A percentile compares a stretch with the other conserved stretches of the same genome.
Conservation (phyloP, 768 basidiomycete species). For the Leccinellum albellum region DNA sequence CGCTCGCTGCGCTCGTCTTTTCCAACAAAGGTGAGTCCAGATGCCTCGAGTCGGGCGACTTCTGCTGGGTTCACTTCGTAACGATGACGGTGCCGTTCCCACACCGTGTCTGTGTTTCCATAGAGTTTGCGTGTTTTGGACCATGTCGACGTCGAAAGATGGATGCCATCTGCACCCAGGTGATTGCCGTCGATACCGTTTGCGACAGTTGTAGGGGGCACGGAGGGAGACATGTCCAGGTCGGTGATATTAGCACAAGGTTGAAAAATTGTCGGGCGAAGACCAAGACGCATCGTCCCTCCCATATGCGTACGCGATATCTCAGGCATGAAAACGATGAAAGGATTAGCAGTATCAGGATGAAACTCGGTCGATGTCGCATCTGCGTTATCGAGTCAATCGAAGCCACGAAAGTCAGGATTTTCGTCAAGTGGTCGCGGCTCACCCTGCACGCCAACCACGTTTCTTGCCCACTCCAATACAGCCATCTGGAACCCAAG, state of each 20-base stretch:
- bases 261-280: conserved; percentile 93
- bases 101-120: conserved; percentile 74
- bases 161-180: conserved; percentile 6
- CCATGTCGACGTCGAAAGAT: conserved; percentile 54
- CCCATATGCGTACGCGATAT: conserved; percentile 98
- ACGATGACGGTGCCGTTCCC: conserved; percentile 95
- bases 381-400: conserved; percentile 40
- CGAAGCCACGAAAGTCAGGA: neutral
- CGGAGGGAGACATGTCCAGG: conserved; percentile 12
- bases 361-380: conserved; percentile 86
- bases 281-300: conserved; percentile 98
- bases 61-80: conserved; percentile 94
- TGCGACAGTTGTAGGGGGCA: conserved; percentile 1
- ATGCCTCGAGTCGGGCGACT: conserved; percentile 64
- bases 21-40: conserved; percentile 77
- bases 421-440: neutral
- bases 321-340: conserved; percentile 98
- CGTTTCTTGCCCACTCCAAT: conserved; percentile 88
- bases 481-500: conserved; percentile 97
- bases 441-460: conserved; percentile 67
- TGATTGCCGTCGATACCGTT: conserved; percentile 2
- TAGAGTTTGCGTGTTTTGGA: conserved; percentile 76
- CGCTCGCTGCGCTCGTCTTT: conserved; percentile 95
- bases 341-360: conserved; percentile 55
- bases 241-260: conserved; percentile 27